These are phyloP conservation scores for Pholiota microspora DNA, from an alignment of 768 basidiomycete genomes.

Conservation along the genomic window DNA sequence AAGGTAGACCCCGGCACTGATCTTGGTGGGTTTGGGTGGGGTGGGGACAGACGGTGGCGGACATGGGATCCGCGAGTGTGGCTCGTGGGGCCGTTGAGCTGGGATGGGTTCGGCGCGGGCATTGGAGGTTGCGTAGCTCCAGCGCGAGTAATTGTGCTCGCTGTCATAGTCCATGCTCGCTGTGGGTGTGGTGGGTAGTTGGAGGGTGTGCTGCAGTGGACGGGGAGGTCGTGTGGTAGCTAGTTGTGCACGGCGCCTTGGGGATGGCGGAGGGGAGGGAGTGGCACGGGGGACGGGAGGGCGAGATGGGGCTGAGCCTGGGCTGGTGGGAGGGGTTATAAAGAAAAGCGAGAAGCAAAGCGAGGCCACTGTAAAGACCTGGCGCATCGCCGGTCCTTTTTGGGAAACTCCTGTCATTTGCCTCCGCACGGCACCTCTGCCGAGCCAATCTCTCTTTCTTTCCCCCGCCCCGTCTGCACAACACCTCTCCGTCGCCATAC, in stretches of 20 bases:
- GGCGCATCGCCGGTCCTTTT: slow-evolving; percentile 33
- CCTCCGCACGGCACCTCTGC: slow-evolving; percentile 19
- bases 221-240: neutral
- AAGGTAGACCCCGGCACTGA: slow-evolving; percentile 37
- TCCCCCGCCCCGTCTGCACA: neutral
- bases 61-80: slow-evolving; percentile 13
- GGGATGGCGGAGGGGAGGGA: slow-evolving; percentile 1
- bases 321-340: slow-evolving; percentile 15
- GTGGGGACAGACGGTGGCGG: slow-evolving; percentile 21
- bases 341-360: slow-evolving; percentile 14
- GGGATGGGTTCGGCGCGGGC: slow-evolving; percentile 19
- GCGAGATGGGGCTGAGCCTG: slow-evolving; percentile 6
- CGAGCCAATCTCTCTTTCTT: slow-evolving; percentile 13
- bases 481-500: no score
- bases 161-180: slow-evolving; percentile 8
- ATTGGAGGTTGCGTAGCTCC: slow-evolving; percentile 18
- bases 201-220: neutral
- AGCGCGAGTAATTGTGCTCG: slow-evolving; percentile 16
- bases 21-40: slow-evolving; percentile 23
- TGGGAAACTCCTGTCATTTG: slow-evolving; percentile 15
- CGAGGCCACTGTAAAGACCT: slow-evolving; percentile 24
- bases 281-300: slow-evolving; percentile 10
- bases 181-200: neutral
- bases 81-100: slow-evolving; percentile 2
- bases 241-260: neutral